phyloP scores from a whole-genome alignment of 2,329 filamentous ascomycete genomes.

The Mariannaea sp. region DNA sequence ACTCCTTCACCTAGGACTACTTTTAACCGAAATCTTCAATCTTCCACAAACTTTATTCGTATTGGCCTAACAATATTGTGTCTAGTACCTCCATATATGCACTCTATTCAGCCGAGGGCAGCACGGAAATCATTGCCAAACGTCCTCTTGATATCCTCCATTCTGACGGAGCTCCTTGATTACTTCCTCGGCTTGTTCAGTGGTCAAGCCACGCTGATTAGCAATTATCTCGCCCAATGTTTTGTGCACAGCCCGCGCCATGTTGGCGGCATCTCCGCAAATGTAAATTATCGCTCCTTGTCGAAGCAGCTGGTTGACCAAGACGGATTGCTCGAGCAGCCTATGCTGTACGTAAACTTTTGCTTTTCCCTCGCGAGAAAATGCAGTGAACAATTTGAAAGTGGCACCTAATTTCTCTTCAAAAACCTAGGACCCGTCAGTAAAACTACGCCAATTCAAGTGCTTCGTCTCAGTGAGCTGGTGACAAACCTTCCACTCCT shows the following conservation, averaged over 20 bases:
- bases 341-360: slow-evolving; percentile 12
- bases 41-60: no score
- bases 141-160: no score
- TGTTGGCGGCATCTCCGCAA: slow-evolving; percentile 10
- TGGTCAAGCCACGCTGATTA: not conserved
- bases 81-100: no score
- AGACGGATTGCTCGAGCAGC: not conserved
- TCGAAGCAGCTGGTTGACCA: not conserved
- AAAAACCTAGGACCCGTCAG: no score
- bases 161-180: not conserved
- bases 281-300: slow-evolving; percentile 1
- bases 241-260: not conserved
- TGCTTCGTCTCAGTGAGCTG: no score
- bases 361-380: not conserved
- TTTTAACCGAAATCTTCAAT: no score
- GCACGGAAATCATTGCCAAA: no score
- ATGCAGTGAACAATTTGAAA: slow-evolving; percentile 1
- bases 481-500: slow-evolving; percentile 35
- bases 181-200: not conserved
- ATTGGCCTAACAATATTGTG: no score
- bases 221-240: not conserved
- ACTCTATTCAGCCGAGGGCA: no score
- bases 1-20: no score
- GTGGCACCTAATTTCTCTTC: not conserved
- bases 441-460: no score